Evolutionary conservation across 179 eudicot genomes (phyloP), one percentile per base, ranked within the genome.

Genomic region (Patellifolia procumbens): DNA sequence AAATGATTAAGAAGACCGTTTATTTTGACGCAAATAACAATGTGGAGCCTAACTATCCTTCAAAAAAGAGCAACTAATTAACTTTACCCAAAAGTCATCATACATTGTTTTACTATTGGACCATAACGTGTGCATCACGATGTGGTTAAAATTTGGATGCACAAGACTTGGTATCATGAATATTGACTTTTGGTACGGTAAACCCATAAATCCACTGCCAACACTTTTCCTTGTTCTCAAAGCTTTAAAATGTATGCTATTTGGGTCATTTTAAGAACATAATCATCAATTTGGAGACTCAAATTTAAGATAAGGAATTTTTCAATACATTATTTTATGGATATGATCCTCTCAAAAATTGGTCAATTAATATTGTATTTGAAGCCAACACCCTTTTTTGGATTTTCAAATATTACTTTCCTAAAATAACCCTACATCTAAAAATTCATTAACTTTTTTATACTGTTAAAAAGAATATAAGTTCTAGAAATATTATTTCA

Each of bases 231-330:
- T 29, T 74, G 55, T 74, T 32, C 35, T 42, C 35, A 35, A 72
- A 56, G 49, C 65, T 34, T 55, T 10, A 37, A 0, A 39, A 67
- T 3, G 34, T 45, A 26, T 67, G 71, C 31, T 24, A 11, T 66
- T 66, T 66, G 20, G 42, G n/a, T 56, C 52, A 59, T 24, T 58
- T 56, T 56, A 39, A 5, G 10, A 58, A 39, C 76, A 58, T 73
- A 73, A 73, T 73, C 66, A 73, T 73, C 52, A 58, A 39, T 6
- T 73, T 16, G 11, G 31, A 28, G 58, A 32, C 35, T 73, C 24
- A 15, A 1, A 1, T 43, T 39, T 73, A 45, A 58, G 39, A 73
- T 37, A 39, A 73, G 49, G 58, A 73, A 34, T 22, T 73, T 73
- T 58, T 20, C 15, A 20, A 63, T 26, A 45, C 45, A 63, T 10